These are phyloP conservation scores for Rehmannia glutinosa DNA, from an alignment of 257 asterid genomes.

Conservation along the genomic window DNA sequence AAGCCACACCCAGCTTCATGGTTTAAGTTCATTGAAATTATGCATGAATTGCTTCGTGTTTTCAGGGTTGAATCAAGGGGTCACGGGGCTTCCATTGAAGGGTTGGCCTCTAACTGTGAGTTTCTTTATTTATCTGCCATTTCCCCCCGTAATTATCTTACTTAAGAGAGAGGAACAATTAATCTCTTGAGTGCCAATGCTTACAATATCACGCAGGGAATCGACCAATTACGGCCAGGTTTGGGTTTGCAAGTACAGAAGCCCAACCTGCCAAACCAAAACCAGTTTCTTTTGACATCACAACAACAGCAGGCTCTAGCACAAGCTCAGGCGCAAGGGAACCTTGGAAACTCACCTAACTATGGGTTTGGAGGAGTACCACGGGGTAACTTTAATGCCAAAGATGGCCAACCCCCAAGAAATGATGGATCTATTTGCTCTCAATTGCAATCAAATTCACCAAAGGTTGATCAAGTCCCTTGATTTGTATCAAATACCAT, in stretches of 20 bases:
- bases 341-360: slow-evolving; percentile 64
- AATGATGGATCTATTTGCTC: slow-evolving; percentile 98
- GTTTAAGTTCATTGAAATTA: slow-evolving; percentile 1
- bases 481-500: slow-evolving; percentile 1
- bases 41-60: slow-evolving; percentile 14
- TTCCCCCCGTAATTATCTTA: not conserved
- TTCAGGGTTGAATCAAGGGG: slow-evolving; percentile 93
- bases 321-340: slow-evolving; percentile 94
- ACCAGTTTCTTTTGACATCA: slow-evolving; percentile 80
- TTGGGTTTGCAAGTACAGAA: slow-evolving; percentile 91
- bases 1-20: not conserved
- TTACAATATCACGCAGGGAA: slow-evolving; percentile 61
- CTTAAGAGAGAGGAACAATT: slow-evolving; percentile 3
- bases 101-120: slow-evolving; percentile 99
- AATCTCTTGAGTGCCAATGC: no score
- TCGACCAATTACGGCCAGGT: slow-evolving; percentile 86
- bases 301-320: slow-evolving; percentile 95
- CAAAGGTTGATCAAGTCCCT: slow-evolving; percentile 49
- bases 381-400: slow-evolving; percentile 67
- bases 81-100: slow-evolving; percentile 87
- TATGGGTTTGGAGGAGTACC: slow-evolving; percentile 92
- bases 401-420: slow-evolving; percentile 92
- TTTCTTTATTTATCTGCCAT: slow-evolving; percentile 21
- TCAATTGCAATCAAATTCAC: slow-evolving; percentile 91
- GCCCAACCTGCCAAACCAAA: slow-evolving; percentile 75